Evolutionary conservation across 1,284 basidiomycete genomes (phyloP).

Genomic region (Tausonia pullulans): DNA sequence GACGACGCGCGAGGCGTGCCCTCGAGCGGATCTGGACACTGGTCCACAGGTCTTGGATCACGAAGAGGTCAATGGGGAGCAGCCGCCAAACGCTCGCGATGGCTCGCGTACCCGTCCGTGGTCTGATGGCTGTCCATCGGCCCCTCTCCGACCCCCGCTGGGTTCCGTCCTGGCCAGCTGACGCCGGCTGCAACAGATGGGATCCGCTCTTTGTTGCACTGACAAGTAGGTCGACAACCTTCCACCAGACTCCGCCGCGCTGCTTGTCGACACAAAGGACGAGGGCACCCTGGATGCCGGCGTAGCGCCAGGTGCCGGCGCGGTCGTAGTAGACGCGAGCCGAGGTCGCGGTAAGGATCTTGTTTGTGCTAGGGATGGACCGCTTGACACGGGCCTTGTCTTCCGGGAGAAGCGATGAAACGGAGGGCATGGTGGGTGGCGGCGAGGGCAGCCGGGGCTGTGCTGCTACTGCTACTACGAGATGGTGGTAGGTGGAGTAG

Average conservation of each 20-base stretch:
- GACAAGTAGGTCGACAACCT: constrained; percentile 62
- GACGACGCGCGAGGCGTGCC: no score
- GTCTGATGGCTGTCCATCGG: neutral
- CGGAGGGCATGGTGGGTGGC: constrained; percentile 47
- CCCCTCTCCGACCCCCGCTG: neutral
- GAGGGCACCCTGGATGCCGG: constrained; percentile 72
- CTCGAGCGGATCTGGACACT: no score
- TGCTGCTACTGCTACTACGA: neutral
- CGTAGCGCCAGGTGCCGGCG: constrained; percentile 60
- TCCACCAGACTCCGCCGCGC: constrained; percentile 51
- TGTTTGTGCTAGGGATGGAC: constrained; percentile 46
- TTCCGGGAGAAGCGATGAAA: constrained; percentile 53
- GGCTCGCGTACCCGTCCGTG: neutral
- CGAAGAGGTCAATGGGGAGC: no score
- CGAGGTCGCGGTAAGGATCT: constrained; percentile 66
- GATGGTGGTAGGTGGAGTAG: neutral
- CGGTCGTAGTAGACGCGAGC: constrained; percentile 65
- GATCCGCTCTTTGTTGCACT: constrained; percentile 17
- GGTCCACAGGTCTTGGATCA: no score
- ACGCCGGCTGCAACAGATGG: neutral
- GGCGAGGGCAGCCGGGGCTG: neutral
- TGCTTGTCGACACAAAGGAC: constrained; percentile 56
- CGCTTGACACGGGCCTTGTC: constrained; percentile 68
- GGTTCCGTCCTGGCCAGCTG: neutral
- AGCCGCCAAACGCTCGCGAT: neutral